A percentile compares a stretch with the other conserved stretches of the same genome.
Conservation (phyloP, 371 early-diverging fungal species). For the Mucor ambiguus region DNA sequence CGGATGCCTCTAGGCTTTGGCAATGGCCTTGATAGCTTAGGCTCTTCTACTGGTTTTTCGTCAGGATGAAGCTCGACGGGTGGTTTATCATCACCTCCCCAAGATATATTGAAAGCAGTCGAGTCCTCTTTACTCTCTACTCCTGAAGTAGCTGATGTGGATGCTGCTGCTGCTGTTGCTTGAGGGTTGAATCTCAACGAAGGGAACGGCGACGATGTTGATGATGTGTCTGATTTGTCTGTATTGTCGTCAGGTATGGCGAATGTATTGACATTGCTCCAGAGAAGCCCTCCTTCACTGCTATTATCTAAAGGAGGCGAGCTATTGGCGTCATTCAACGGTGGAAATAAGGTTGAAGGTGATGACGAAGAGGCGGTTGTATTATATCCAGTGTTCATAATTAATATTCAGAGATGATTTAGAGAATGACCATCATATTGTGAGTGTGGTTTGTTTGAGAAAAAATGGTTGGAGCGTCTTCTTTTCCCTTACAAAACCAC, state of each 20-base stretch:
- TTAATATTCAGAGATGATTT: neutral
- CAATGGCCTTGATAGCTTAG: constrained; percentile 30
- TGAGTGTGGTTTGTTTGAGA: neutral
- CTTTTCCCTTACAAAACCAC: neutral
- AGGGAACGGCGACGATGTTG: neutral
- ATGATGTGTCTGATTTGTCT: neutral
- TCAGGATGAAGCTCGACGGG: constrained; percentile 37
- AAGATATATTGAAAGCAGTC: constrained; percentile 47
- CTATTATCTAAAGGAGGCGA: neutral
- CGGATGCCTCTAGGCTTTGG: constrained; percentile 53
- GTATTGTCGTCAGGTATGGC: constrained; percentile 16
- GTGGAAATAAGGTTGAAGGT: constrained; percentile 10
- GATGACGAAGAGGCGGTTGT: neutral
- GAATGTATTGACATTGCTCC: constrained; percentile 22
- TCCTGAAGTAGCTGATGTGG: neutral
- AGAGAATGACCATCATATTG: constrained; percentile 2
- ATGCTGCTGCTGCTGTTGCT: neutral
- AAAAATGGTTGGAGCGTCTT: neutral
- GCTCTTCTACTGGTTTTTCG: constrained; percentile 15
- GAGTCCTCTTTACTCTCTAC: constrained; percentile 14
- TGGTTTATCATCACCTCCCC: constrained; percentile 53
- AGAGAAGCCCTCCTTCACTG: constrained; percentile 9
- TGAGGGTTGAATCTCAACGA: neutral
- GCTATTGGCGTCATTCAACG: neutral
- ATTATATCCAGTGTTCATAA: constrained; percentile 4